Evolutionary conservation across 192 early-diverging fungal species (phyloP).

Genomic region (Entophlyctis helioformis): DNA sequence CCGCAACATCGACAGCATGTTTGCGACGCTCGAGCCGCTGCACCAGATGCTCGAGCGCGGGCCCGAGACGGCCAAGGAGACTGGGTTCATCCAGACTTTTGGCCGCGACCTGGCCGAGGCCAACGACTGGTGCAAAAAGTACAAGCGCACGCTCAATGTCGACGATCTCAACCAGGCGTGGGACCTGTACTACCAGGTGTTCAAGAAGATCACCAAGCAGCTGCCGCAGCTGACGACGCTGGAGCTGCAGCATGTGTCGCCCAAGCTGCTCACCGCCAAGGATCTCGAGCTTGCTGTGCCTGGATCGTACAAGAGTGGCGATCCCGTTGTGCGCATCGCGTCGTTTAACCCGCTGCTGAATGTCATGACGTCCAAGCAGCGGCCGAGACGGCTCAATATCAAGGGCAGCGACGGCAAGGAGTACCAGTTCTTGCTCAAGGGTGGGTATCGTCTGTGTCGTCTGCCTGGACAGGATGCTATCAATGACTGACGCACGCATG

Average conservation of each 20-base stretch:
- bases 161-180: conserved; percentile 86
- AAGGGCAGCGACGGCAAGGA: conserved; percentile 79
- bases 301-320: conserved; percentile 73
- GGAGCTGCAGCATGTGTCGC: conserved; percentile 83
- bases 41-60: conserved; percentile 79
- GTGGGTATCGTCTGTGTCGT: conserved; percentile 19
- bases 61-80: conserved; percentile 80
- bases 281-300: conserved; percentile 86
- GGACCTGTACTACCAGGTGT: conserved; percentile 79
- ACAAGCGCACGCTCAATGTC: conserved; percentile 57
- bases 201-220: conserved; percentile 68
- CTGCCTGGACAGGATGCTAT: too few species aligned
- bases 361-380: conserved; percentile 85
- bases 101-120: conserved; percentile 79
- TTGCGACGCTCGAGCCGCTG: conserved; percentile 69
- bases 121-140: conserved; percentile 71
- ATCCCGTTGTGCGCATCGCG: conserved; percentile 73
- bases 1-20: conserved; percentile 76
- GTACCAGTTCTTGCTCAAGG: conserved; percentile 89
- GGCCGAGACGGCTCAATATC: conserved; percentile 74
- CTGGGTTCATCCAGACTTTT: conserved; percentile 82
- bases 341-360: conserved; percentile 74
- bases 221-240: conserved; percentile 69
- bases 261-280: conserved; percentile 65
- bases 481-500: not conserved